phyloP scores from a whole-genome alignment of 306 rosid species.

The Pterocarpus macrocarpus region DNA sequence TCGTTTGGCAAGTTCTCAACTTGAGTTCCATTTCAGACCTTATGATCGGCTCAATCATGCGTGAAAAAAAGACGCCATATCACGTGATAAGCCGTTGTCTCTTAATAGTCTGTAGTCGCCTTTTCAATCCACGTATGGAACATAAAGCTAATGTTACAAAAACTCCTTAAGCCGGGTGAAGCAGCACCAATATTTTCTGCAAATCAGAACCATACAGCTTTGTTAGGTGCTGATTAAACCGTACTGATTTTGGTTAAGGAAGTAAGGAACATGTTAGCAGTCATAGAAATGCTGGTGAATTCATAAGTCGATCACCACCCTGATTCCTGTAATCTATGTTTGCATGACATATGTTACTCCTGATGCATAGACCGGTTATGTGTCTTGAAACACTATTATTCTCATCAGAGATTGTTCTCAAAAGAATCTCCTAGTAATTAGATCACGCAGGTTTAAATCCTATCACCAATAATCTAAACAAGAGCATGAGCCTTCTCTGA shows the following conservation, averaged over 20 bases:
- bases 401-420: slow-evolving; percentile 19
- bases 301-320: not conserved
- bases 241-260: not conserved
- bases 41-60: too few species aligned
- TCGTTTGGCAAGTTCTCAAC: too few species aligned
- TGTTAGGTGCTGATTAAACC: not conserved
- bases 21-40: too few species aligned
- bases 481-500: slow-evolving; percentile 79
- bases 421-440: slow-evolving; percentile 22
- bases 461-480: slow-evolving; percentile 84
- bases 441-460: slow-evolving; percentile 29
- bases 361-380: not conserved
- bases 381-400: slow-evolving; percentile 13
- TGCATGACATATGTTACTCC: not conserved
- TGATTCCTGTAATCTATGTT: slow-evolving; percentile 2
- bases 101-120: too few species aligned
- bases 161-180: slow-evolving; percentile 8
- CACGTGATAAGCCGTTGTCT: not conserved
- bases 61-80: too few species aligned
- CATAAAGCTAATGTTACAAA: not conserved
- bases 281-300: slow-evolving; percentile 11
- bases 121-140: not conserved
- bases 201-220: slow-evolving; percentile 7
- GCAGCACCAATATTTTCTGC: slow-evolving; percentile 22
- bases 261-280: not conserved